These are phyloP conservation scores for Dothideomycetidae sp. DNA, from an alignment of 2,329 filamentous ascomycete genomes.

Conservation along the genomic window DNA sequence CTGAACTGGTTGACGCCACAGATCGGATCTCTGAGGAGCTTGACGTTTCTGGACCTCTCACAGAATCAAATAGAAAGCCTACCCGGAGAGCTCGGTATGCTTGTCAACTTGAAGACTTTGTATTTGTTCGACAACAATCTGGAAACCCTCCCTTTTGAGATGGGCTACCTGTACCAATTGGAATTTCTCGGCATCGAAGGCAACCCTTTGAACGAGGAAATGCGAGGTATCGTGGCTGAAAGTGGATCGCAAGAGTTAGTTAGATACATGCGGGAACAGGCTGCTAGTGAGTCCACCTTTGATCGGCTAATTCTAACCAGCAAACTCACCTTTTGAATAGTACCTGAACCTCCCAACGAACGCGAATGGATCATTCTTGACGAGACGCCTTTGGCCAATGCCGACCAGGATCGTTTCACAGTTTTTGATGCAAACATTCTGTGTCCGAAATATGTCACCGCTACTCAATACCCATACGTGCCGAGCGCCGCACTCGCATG, in stretches of 20 bases:
- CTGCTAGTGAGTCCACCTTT: constrained; percentile 1
- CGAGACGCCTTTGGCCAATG: constrained; percentile 32
- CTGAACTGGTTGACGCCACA: constrained; percentile 63
- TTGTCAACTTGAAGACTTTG: constrained; percentile 76
- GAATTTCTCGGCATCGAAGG: constrained; percentile 86
- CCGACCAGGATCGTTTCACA: constrained; percentile 53
- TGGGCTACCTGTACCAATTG: constrained; percentile 77
- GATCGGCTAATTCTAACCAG: constrained; percentile 14
- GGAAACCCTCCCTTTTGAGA: constrained; percentile 63
- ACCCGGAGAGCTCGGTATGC: constrained; percentile 90
- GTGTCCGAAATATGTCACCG: constrained; percentile 83
- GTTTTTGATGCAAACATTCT: constrained; percentile 92
- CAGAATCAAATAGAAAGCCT: constrained; percentile 72
- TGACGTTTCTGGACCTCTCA: constrained; percentile 76
- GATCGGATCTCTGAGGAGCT: constrained; percentile 67
- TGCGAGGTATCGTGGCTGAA: constrained; percentile 73
- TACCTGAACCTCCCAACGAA: constrained; percentile 60
- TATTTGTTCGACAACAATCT: constrained; percentile 86
- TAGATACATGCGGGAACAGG: constrained; percentile 61
- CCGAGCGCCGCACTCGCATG: constrained; percentile 68
- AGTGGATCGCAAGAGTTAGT: constrained; percentile 78
- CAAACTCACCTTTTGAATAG: no score
- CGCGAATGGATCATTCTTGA: constrained; percentile 65
- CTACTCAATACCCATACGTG: constrained; percentile 77
- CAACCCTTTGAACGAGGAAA: constrained; percentile 62